Evolutionary conservation across 345 rosid genomes (phyloP), one percentile per base, ranked within the genome.

Genomic region (Streptanthus diversifolius): DNA sequence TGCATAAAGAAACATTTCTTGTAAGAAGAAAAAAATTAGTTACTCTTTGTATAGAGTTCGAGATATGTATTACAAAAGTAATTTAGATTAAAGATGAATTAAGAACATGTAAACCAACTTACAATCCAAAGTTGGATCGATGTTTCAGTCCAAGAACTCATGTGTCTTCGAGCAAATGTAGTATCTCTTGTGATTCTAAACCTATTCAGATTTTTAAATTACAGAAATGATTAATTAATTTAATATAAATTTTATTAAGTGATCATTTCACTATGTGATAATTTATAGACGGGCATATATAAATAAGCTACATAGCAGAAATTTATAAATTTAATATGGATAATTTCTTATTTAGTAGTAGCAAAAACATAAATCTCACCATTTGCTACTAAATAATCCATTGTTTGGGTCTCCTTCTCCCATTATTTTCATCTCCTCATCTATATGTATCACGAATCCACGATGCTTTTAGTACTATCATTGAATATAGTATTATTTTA

Each of bases 1-100:
- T 86, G 96, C 35, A 84, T 51, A 77, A 88, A 88, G 79, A 90
- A 90, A 71, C 90, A 90, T 83, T 83, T 86, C 96, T 90, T 37
- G 41, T 10, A 80, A 24, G n/a, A 6, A 40, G 30, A 32, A 60
- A 10, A 32, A 36, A 24, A 12, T 36, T 55, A 7, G 10, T 44
- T 21, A 56, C 10, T 56, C 13, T 30, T 27, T 55, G 2, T 51
- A 24, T 12, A 8, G 22, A 35, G 1, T 51, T 47, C 12, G 8
- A 7, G 56, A 47, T 8, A 30, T 45, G 45, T 30, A 17, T 13
- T 45, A 19, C 32, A 5, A 11, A 25, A 39, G 29, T 67, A 18
- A 67, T 10, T 10, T n/a, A 47, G 39, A 9, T 5, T 41, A 22
- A 37, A 14, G 15, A 5, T 9, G 7, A 56, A 17, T 1, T 25